Conservation (phyloP, 2,329 filamentous ascomycete species). For the Pyrenophora teres region DNA sequence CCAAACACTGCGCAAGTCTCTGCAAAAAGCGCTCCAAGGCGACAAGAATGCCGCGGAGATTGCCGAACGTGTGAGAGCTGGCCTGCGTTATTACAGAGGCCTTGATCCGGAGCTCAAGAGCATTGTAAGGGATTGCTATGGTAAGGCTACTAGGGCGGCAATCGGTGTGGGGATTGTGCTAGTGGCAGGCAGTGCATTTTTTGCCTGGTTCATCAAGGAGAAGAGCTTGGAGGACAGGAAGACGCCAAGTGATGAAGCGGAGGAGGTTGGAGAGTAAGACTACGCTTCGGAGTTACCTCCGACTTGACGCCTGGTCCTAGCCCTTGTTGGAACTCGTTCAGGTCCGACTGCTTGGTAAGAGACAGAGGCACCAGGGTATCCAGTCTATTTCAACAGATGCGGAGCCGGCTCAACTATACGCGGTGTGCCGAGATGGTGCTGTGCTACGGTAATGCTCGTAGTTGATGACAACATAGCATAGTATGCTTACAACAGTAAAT, state of each 20-base stretch:
- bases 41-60: conserved; percentile 67
- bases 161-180: conserved; percentile 57
- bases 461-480: neutral
- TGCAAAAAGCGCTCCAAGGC: conserved; percentile 60
- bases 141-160: conserved; percentile 58
- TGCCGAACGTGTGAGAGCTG: conserved; percentile 70
- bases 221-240: conserved; percentile 39
- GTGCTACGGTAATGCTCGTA: neutral
- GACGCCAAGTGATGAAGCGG: neutral
- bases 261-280: neutral
- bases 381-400: neutral
- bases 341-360: no score
- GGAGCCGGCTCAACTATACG: no score
- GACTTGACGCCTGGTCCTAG: neutral
- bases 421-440: no score
- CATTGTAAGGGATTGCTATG: conserved; percentile 70
- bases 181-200: conserved; percentile 55
- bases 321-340: neutral
- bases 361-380: neutral
- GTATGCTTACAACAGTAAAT: neutral
- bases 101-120: conserved; percentile 64
- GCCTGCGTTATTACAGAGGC: conserved; percentile 68
- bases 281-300: neutral
- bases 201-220: conserved; percentile 53
- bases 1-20: conserved; percentile 63